Base-by-base conservation (phyloP, 75 land plant species). In the Sequoiadendron giganteum region DNA sequence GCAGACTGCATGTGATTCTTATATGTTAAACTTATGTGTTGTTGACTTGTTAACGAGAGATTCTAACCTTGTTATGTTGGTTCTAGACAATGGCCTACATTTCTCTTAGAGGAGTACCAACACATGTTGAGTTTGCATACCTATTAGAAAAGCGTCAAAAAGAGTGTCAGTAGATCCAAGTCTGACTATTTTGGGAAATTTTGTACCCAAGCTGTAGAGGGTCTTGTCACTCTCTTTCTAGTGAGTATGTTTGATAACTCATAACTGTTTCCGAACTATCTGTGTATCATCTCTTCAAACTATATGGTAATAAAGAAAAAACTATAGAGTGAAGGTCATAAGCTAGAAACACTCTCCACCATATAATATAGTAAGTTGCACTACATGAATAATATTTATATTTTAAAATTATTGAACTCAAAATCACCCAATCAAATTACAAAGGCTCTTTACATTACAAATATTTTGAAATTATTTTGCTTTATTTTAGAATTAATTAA, bases 121-220 rank as follows among this genome's bases (percentile, higher is more conserved):
- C 97, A 0, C 94, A 93, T 0, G 89, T 92, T 0, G 95, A 96
- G 70, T 92, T 94, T 38, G 92, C 97, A 36, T 92, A 89, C 68
- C 82, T 93, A 10, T 91, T 91, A 0, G 85, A 96, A 89, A 54
- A 77, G 47, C 96, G 97, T 13, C 90, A 95, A 73, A 55, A 68
- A 1, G 93, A 95, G 81, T 65, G 94, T 54, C 92, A 93, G 76
- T 95, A 95, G 97, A 92, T 91, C 90, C 91, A 93, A 89, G 81
- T 91, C 36, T 86, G 81, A 90, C 15, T 54, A 91, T 76, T 94
- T 91, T 58, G 87, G 86, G 25, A 94, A 92, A 86, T 95, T 91
- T 72, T 95, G 97, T 87, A 92, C 52, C 83, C 94, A 91, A 85
- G 89, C 90, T 0, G 97, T 93, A 30, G 95, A 90, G 55, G 93